phyloP scores from a whole-genome alignment of 192 early-diverging fungal genomes.

The Backusella tuberculispora region DNA sequence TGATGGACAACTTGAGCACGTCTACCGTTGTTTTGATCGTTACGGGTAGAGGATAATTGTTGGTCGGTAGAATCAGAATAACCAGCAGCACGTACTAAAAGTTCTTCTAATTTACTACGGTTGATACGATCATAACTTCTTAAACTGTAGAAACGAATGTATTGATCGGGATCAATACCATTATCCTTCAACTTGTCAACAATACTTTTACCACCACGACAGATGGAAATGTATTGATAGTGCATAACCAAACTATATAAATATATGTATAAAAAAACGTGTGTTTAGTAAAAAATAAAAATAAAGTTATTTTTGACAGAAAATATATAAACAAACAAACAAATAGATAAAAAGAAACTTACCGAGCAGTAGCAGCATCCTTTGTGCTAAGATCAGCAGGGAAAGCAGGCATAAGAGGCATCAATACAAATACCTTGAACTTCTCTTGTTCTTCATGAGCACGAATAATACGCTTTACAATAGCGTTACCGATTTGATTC shows the following conservation, averaged over 20 bases:
- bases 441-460: slow-evolving; percentile 68
- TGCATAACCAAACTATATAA: slow-evolving; percentile 65
- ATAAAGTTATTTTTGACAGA: neutral
- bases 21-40: neutral
- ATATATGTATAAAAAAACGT: neutral
- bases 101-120: slow-evolving; percentile 25
- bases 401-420: slow-evolving; percentile 91
- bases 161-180: slow-evolving; percentile 59
- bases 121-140: slow-evolving; percentile 78
- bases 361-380: slow-evolving; percentile 71
- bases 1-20: slow-evolving; percentile 23
- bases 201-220: slow-evolving; percentile 77
- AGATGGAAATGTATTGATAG: slow-evolving; percentile 83
- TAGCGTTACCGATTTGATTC: slow-evolving; percentile 80
- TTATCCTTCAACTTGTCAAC: slow-evolving; percentile 54
- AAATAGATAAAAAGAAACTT: neutral
- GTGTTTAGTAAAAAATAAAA: no score
- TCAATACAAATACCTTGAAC: slow-evolving; percentile 81
- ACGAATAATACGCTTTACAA: slow-evolving; percentile 75
- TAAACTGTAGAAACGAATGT: slow-evolving; percentile 80
- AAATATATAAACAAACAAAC: neutral
- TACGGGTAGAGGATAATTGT: slow-evolving; percentile 13
- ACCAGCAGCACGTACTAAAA: slow-evolving; percentile 30
- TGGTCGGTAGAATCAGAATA: slow-evolving; percentile 15
- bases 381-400: slow-evolving; percentile 77